Conservation (phyloP, 2,329 filamentous ascomycete species). For the Arachnomyces sp. region DNA sequence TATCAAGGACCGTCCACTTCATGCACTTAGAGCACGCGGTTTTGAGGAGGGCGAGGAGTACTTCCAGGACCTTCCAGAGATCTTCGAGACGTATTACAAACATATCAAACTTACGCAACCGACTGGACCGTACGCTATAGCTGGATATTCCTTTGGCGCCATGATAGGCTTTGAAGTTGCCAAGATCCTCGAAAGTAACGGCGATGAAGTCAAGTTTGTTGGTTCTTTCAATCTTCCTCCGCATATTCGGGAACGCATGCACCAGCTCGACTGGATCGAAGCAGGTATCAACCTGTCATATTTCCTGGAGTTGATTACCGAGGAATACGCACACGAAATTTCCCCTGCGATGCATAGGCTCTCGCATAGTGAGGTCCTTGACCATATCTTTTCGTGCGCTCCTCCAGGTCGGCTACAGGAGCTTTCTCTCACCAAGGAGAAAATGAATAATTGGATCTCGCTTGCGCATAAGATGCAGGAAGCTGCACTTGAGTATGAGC, state of each 20-base stretch:
- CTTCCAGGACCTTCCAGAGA: slow-evolving; percentile 34
- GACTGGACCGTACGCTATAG: slow-evolving; percentile 43
- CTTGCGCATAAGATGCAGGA: slow-evolving; percentile 30
- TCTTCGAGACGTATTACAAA: slow-evolving; percentile 31
- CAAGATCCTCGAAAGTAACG: slow-evolving; percentile 35
- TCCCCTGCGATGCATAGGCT: slow-evolving; percentile 4
- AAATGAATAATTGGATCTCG: slow-evolving; percentile 23
- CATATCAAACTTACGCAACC: slow-evolving; percentile 40
- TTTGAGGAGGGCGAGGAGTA: slow-evolving; percentile 32
- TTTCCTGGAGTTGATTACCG: slow-evolving; percentile 31
- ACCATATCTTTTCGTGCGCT: slow-evolving; percentile 3
- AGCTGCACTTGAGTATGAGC: slow-evolving; percentile 38
- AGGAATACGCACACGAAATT: slow-evolving; percentile 18
- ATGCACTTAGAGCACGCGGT: slow-evolving; percentile 39
- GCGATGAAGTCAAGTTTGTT: slow-evolving; percentile 32
- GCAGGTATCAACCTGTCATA: slow-evolving; percentile 31
- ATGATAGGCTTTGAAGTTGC: slow-evolving; percentile 45
- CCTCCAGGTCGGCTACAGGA: slow-evolving; percentile 20
- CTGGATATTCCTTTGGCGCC: slow-evolving; percentile 44
- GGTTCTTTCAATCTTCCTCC: slow-evolving; percentile 41
- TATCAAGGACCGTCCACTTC: slow-evolving; percentile 37
- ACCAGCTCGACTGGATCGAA: slow-evolving; percentile 28
- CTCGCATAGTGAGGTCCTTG: slow-evolving; percentile 10
- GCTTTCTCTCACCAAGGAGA: slow-evolving; percentile 21
- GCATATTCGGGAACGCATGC: slow-evolving; percentile 36